phyloP scores from a whole-genome alignment of 2,329 filamentous ascomycete genomes.

The Tympanopsis confertula region DNA sequence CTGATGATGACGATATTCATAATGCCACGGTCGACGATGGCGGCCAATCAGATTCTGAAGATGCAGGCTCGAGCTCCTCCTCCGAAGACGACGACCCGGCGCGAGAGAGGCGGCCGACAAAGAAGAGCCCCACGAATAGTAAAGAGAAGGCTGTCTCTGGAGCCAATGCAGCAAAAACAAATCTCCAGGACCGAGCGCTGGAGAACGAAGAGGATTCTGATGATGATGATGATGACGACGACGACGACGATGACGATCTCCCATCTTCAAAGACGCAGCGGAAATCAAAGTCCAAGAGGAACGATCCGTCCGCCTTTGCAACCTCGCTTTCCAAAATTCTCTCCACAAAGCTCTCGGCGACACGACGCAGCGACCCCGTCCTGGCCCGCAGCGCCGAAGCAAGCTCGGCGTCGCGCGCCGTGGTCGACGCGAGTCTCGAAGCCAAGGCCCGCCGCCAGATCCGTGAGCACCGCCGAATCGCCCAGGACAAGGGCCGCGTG shows the following conservation, averaged over 20 bases:
- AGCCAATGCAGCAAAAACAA: constrained; percentile 8
- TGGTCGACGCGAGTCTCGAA: constrained; percentile 69
- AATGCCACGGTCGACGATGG: constrained; percentile 39
- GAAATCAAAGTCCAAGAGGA: constrained; percentile 63
- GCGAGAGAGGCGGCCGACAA: constrained; percentile 5
- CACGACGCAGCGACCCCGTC: constrained; percentile 81
- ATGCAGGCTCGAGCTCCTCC: constrained; percentile 21
- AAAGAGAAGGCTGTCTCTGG: constrained; percentile 15
- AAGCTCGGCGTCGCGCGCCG: constrained; percentile 57
- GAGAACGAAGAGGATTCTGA: constrained; percentile 15
- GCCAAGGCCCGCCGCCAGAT: constrained; percentile 69
- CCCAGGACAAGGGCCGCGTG: constrained; percentile 76
- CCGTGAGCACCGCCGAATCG: constrained; percentile 67
- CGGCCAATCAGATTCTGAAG: constrained; percentile 15
- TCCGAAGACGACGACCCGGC: constrained; percentile 19
- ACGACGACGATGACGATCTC: constrained; percentile 17
- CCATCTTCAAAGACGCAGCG: constrained; percentile 10
- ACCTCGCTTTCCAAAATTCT: constrained; percentile 90
- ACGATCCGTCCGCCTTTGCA: constrained; percentile 83
- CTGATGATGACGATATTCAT: constrained; percentile 43
- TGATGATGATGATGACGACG: constrained; percentile 27
- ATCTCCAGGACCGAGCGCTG: constrained; percentile 15
- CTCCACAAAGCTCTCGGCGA: constrained; percentile 71
- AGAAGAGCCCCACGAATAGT: background rate
- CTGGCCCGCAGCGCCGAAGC: constrained; percentile 71